A percentile compares a stretch with the other conserved stretches of the same genome.
Evolutionary conservation across 169 alveolate genomes (phyloP).

Genomic region (Fabrea salina): DNA sequence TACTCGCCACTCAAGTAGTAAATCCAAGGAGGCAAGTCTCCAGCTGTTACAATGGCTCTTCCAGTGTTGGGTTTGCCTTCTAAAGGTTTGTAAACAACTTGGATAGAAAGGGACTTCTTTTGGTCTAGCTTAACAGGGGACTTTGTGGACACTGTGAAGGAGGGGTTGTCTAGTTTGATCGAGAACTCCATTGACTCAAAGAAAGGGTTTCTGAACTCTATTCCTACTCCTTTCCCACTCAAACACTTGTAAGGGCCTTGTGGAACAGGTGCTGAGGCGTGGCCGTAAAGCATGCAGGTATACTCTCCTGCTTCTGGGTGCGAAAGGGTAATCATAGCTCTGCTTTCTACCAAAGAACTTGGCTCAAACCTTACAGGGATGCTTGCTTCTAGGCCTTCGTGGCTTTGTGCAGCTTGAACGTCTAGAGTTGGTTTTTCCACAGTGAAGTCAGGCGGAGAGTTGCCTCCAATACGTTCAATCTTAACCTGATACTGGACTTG

Average conservation of each 20-base stretch:
- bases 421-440: constrained; percentile 63
- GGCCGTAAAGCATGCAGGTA: constrained; percentile 78
- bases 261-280: constrained; percentile 81
- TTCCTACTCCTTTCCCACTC: constrained; percentile 73
- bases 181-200: constrained; percentile 80
- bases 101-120: constrained; percentile 50
- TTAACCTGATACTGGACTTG: constrained; percentile 47
- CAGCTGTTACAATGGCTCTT: constrained; percentile 65
- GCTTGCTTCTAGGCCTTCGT: constrained; percentile 71
- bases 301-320: constrained; percentile 87
- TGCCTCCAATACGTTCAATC: constrained; percentile 45
- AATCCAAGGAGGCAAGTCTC: constrained; percentile 56
- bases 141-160: constrained; percentile 78
- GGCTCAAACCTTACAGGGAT: constrained; percentile 84
- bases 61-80: constrained; percentile 64
- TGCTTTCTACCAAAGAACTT: constrained; percentile 69
- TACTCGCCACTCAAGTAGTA: constrained; percentile 36
- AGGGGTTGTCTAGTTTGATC: constrained; percentile 84
- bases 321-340: constrained; percentile 72
- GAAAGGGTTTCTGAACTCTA: constrained; percentile 85
- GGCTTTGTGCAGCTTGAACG: constrained; percentile 72
- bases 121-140: constrained; percentile 80
- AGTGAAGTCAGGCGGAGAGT: constrained; percentile 58
- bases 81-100: constrained; percentile 55
- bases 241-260: constrained; percentile 70